Base-by-base conservation (phyloP, 352 stramenopile genomes). In the Vaucheria bursata region DNA sequence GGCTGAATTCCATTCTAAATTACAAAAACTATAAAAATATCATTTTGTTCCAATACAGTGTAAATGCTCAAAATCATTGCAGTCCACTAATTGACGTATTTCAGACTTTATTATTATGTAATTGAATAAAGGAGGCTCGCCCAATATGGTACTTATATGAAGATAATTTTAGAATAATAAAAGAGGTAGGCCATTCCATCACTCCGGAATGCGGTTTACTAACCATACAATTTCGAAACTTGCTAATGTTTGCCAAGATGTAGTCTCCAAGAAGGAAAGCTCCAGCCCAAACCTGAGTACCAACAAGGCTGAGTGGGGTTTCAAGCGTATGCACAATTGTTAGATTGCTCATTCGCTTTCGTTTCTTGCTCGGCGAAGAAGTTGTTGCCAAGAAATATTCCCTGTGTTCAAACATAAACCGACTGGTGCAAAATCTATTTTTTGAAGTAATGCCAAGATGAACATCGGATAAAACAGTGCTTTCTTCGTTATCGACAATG, bases 231-330 rank as follows among this genome's bases (percentile, higher is more conserved):
- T 69, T 38, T 31, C 71, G 12, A 45, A 83, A 83, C 18, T 52
- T 29, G 35, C 52, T 34, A 52, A 69, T 31, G 45, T 83, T 73
- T 1, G 67, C 66, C 36, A 83, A 36, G 18, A 83, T 59, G 64
- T 75, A 83, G 73, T 83, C 78, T 8, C 69, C 73, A 4, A 83
- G 73, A 18, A 83, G 52, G 49, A 83, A 83, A 0, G 78, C 49
- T 12, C 52, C 78, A 33, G 78, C 79, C 78, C 78, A 83, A 8
- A 83, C 78, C 73, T 83, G 78, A 39, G 68, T 71, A 38, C 78
- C 78, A 6, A 83, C 78, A 6, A 83, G 40, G 6, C 67, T 59
- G 39, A 83, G 38, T 1, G 78, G 75, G 29, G 78, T 83, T 0
- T 50, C 78, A 50, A 81, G 67, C 25, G 37, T 40, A 50, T 83